A percentile compares a stretch with the other conserved stretches of the same genome.
phyloP scores from a whole-genome alignment of 1,284 basidiomycete species.

The Moesziomyces aphidis region DNA sequence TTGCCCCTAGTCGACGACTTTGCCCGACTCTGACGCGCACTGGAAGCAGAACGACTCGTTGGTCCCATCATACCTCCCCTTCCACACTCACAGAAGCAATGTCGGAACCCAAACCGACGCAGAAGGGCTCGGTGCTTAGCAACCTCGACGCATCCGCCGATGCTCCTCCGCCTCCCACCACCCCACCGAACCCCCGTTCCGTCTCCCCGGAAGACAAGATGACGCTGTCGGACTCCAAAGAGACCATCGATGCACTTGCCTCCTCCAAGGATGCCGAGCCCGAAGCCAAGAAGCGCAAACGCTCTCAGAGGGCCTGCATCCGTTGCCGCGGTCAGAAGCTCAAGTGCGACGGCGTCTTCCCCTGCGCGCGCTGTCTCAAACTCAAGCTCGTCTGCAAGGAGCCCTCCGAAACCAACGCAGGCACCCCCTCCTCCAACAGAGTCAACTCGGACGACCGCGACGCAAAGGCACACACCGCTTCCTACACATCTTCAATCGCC shows the following conservation, averaged over 20 bases:
- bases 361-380: conserved; percentile 44
- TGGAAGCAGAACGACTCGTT: neutral
- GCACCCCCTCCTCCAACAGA: conserved; percentile 29
- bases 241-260: conserved; percentile 2
- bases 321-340: conserved; percentile 49
- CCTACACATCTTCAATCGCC: conserved; percentile 20
- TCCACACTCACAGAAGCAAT: conserved; percentile 4
- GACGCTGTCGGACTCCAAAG: conserved; percentile 18
- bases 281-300: conserved; percentile 47
- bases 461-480: conserved; percentile 10
- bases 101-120: conserved; percentile 19
- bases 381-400: conserved; percentile 49
- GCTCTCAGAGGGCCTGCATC: conserved; percentile 49
- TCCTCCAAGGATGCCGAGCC: conserved; percentile 31
- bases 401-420: conserved; percentile 31
- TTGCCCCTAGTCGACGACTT: too few species aligned
- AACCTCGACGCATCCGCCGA: conserved; percentile 27
- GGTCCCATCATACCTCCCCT: neutral
- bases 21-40: too few species aligned
- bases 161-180: conserved; percentile 13
- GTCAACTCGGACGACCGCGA: conserved; percentile 28
- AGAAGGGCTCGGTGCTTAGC: conserved; percentile 43
- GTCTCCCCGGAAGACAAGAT: conserved; percentile 26
- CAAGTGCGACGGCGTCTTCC: conserved; percentile 50
- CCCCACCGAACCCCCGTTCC: conserved; percentile 22